Base-by-base conservation (phyloP, 495 filamentous ascomycete genomes). In the Penicillium fimorum region DNA sequence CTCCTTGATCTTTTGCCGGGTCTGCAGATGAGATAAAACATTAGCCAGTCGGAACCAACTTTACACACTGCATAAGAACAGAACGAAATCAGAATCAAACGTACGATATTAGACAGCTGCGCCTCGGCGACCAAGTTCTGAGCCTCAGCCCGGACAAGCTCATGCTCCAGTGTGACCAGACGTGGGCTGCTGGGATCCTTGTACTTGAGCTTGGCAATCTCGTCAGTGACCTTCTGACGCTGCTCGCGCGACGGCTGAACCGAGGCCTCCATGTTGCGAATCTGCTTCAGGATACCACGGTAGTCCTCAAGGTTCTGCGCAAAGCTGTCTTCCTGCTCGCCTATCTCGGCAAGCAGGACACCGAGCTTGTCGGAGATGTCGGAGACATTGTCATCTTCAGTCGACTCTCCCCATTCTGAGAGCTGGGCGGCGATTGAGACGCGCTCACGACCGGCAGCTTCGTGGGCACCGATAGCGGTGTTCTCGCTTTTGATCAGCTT, bases 101-200 rank as follows among this genome's bases (percentile, higher is more conserved):
- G 18, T 77, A 93, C 90, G 58, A 96, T 84, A 71, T 97, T 97
- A 49, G 88, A 93, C 75, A 98, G 78, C 74, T 98, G 94, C 20
- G 95, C 95, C 72, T 98, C 95, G 3, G 94, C 95, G 61, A 98
- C 94, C 53, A 97, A 70, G 58, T 88, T 92, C 79, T 97, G 92
- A 6, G 94, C 94, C 79, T 97, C 95, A 15, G 91, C 91, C 57
- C 94, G 78, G 6, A 97, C 92, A 44, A 98, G 83, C 78, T 98
- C 94, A 77, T 97, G 93, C 79, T 98, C 94, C 41, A 97, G 78
- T 27, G 83, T 87, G 24, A 87, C 83, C 44, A 97, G 74, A 66
- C 84, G 86, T 0, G 87, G 72, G 61, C 84, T 91, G 55, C 83
- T 77, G 1, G 93, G 92, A 65, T 97, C 94, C 74, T 93, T 96